These are phyloP conservation scores for Camelina laxa DNA, from an alignment of 345 rosid genomes.

Conservation along the genomic window DNA sequence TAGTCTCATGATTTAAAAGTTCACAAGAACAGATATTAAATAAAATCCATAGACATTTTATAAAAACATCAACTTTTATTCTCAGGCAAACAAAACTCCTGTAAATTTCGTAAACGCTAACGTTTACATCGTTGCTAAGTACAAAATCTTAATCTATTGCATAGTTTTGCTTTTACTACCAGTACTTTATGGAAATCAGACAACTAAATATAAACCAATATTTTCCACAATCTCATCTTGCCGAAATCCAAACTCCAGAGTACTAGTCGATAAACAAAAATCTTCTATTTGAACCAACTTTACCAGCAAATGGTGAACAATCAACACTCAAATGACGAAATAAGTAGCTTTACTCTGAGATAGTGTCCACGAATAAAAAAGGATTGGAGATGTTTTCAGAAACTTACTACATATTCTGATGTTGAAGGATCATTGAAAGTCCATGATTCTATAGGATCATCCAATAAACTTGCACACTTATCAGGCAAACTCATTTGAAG, in stretches of 20 bases:
- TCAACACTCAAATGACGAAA: slow-evolving; percentile 9
- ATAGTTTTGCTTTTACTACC: slow-evolving; percentile 1
- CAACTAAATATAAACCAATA: not conserved
- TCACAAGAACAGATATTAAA: too few relatives aligned
- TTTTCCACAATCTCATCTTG: not conserved
- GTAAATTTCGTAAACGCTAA: slow-evolving; percentile 10
- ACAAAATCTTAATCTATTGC: not conserved
- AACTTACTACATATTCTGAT: slow-evolving; percentile 79
- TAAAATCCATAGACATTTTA: too few relatives aligned
- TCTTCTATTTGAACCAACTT: not conserved
- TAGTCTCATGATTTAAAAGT: too few relatives aligned
- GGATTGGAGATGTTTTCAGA: slow-evolving; percentile 29
- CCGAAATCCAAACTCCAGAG: not conserved
- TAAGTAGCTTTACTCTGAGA: not conserved
- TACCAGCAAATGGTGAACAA: slow-evolving; percentile 10
- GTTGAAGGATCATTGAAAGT: slow-evolving; percentile 82
- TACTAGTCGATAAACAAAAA: slow-evolving; percentile 1
- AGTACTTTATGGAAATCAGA: not conserved
- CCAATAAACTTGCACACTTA: slow-evolving; percentile 70
- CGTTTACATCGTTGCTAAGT: not conserved
- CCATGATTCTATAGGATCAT: slow-evolving; percentile 77
- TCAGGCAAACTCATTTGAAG: slow-evolving; percentile 63
- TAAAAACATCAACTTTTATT: too few relatives aligned
- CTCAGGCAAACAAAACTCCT: not conserved
- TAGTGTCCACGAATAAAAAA: not conserved